Percentiles rank a stretch among this genome's conserved stretches.
phyloP scores from a whole-genome alignment of 139 green algal genomes.

The Picochlorum costavermella region DNA sequence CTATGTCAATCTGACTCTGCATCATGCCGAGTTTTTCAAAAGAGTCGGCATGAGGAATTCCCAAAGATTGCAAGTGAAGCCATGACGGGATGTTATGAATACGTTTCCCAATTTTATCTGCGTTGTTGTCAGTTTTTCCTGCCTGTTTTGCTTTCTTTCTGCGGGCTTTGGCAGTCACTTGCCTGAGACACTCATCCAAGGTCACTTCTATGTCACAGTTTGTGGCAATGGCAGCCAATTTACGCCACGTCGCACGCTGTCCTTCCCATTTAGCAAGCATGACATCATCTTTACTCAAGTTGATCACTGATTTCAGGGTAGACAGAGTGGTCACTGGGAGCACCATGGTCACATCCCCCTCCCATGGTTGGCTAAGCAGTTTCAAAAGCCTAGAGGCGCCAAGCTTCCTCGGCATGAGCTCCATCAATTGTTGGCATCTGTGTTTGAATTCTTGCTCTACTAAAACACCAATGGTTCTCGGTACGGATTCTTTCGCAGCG shows the following conservation, averaged over 20 bases:
- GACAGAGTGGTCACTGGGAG: slow-evolving; percentile 50
- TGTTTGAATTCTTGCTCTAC: slow-evolving; percentile 23
- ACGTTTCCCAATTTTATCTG: neutral
- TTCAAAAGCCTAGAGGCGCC: slow-evolving; percentile 22
- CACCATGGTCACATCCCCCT: slow-evolving; percentile 78
- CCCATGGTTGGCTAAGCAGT: slow-evolving; percentile 49
- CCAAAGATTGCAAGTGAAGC: slow-evolving; percentile 10
- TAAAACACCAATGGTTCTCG: slow-evolving; percentile 4
- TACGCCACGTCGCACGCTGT: slow-evolving; percentile 66
- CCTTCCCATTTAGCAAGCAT: slow-evolving; percentile 28
- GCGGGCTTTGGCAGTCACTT: slow-evolving; percentile 7
- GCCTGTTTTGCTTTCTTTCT: neutral
- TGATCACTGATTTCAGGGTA: slow-evolving; percentile 62
- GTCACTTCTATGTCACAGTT: slow-evolving; percentile 77
- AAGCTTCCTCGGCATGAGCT: slow-evolving; percentile 15
- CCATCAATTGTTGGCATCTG: slow-evolving; percentile 33
- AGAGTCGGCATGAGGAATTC: neutral
- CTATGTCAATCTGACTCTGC: neutral
- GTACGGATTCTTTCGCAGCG: slow-evolving; percentile 3
- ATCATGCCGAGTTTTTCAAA: neutral
- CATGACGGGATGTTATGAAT: slow-evolving; percentile 3
- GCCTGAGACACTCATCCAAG: slow-evolving; percentile 51
- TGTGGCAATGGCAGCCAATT: slow-evolving; percentile 68
- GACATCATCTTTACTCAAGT: slow-evolving; percentile 46
- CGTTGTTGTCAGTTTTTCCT: neutral